These are phyloP conservation scores for Misopates orontium DNA, from an alignment of 257 asterid species.

Conservation along the genomic window DNA sequence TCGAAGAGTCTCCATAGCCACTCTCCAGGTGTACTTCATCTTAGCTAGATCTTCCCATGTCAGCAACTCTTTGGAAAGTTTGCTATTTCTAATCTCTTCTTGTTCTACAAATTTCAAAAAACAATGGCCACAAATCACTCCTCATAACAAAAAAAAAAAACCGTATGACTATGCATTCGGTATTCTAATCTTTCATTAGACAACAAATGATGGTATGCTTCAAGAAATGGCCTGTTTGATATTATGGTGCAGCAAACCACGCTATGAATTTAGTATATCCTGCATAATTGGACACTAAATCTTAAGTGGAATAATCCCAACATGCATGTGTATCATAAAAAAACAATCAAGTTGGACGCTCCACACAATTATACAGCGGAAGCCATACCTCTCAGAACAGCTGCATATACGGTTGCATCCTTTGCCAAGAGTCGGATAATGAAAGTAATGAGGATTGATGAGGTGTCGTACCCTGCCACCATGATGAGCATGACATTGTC, in stretches of 20 bases:
- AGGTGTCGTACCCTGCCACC: slow-evolving; percentile 71
- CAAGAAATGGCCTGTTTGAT: no score
- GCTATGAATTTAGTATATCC: no score
- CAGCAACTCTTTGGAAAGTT: slow-evolving; percentile 36
- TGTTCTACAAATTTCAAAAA: slow-evolving; percentile 42
- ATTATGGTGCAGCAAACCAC: no score
- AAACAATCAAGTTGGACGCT: no score
- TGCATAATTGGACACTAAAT: no score
- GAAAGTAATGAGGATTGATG: slow-evolving; percentile 64
- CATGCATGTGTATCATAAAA: no score
- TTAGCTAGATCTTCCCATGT: slow-evolving; percentile 75
- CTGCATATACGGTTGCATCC: slow-evolving; percentile 41
- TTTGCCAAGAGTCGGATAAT: slow-evolving; percentile 52
- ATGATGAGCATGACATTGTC: slow-evolving; percentile 61
- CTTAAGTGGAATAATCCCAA: no score
- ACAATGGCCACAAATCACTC: not conserved
- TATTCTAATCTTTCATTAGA: no score
- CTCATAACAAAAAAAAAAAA: not conserved
- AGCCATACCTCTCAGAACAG: slow-evolving; percentile 57
- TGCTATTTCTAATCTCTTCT: slow-evolving; percentile 53
- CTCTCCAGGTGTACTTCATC: slow-evolving; percentile 80
- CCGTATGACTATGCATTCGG: not conserved
- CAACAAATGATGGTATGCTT: no score
- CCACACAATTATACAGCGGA: not conserved
- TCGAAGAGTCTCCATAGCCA: slow-evolving; percentile 69